Base-by-base conservation (phyloP, 768 basidiomycete genomes). In the Hypsizygus marmoreus region DNA sequence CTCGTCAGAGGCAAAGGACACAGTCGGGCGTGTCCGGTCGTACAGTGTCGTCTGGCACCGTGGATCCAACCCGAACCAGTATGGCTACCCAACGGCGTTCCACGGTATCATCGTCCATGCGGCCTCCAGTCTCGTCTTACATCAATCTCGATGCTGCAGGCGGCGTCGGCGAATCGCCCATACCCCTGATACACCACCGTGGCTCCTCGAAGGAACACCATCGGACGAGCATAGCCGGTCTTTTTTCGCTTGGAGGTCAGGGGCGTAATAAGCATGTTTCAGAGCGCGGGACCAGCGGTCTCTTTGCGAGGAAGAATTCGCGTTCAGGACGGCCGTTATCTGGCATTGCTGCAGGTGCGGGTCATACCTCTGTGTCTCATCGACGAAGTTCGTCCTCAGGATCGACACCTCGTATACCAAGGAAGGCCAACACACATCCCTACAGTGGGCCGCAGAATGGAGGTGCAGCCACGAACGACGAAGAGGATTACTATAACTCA, bases 111-210 rank as follows among this genome's bases (percentile, higher is more conserved):
- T 63, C 65, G 20, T 56, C 49, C n/a, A 51, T 58, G 33, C 67
- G 59, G 34, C 64, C 57, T 26, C 67, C 68, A 11, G 56, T 67
- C 5, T 65, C 73, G 7, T 70, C 75, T 0, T 76, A 73, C 53
- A 64, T 74, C 54, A 71, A 70, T 47, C 60, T 76, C 4, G 75
- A 77, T 53, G 60, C 69, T 26, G 61, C 71, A 4, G 84, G 81
- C 23, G 86, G 82, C 19, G 75, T 89, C 16, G 86, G 86, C 22
- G 82, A 85, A 49, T 78, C 83, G 0, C 88, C 88, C 4, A 64
- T 64, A 37, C 79, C 67, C 9, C 69, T 51, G 25, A 59, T 50
- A 5, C 68, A 62, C 45, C 61, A 62, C 54, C 66, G 34, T 31
- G 45, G 23, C 42, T 39, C 41, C 20, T 51, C 39, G 40, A 51